Evolutionary conservation across 495 filamentous ascomycete species (phyloP).

Genomic region (Penicillium canariense): DNA sequence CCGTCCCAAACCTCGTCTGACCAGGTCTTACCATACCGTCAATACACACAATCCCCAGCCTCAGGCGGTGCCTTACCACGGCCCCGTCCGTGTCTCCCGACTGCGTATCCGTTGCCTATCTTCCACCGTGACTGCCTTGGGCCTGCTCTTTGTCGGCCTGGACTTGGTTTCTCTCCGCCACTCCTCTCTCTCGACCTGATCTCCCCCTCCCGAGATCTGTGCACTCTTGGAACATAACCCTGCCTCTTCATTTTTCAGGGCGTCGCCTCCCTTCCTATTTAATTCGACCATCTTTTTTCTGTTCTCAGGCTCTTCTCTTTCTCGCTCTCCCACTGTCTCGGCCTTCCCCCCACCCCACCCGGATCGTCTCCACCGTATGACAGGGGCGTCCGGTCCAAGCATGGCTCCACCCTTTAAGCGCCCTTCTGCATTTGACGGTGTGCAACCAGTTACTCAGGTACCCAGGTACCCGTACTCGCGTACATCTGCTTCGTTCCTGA

Average conservation of each 20-base stretch:
- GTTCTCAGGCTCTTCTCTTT: background rate
- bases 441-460: too few relatives aligned
- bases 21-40: too few relatives aligned
- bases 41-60: too few relatives aligned
- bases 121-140: background rate
- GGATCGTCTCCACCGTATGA: background rate
- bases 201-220: slow-evolving; percentile 1
- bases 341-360: too few relatives aligned
- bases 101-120: background rate
- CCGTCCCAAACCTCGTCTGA: too few relatives aligned
- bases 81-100: too few relatives aligned
- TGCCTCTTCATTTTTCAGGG: background rate
- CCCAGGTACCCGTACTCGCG: background rate
- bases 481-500: background rate
- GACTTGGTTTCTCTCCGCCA: background rate
- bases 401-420: background rate
- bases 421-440: background rate
- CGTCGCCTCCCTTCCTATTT: background rate
- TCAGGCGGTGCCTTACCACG: too few relatives aligned
- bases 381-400: background rate
- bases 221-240: slow-evolving; percentile 2
- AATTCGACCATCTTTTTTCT: background rate
- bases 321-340: background rate
- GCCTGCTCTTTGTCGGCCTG: too few relatives aligned
- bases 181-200: background rate